phyloP scores from a whole-genome alignment of 768 basidiomycete genomes.

The Polyporus arcularius region DNA sequence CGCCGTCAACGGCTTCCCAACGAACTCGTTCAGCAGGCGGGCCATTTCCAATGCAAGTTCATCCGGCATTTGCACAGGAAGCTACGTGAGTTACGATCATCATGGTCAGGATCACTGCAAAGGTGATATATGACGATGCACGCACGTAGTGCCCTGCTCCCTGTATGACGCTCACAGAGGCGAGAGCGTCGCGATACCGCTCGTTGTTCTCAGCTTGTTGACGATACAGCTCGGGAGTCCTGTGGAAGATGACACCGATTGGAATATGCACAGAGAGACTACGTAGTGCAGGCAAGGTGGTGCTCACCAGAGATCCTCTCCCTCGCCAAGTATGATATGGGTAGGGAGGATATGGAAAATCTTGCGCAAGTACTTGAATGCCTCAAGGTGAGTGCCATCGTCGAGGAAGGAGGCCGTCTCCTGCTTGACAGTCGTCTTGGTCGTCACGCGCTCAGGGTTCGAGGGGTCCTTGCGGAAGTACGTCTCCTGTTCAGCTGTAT shows the following conservation, averaged over 20 bases:
- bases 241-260: background rate
- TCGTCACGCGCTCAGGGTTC: slow-evolving; percentile 18
- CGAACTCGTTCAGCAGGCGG: background rate
- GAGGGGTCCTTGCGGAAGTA: slow-evolving; percentile 11
- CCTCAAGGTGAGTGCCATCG: slow-evolving; percentile 18
- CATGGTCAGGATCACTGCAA: background rate
- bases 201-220: background rate
- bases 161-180: background rate
- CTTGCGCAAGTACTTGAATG: background rate
- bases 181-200: background rate
- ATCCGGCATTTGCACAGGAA: background rate
- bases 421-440: slow-evolving; percentile 26
- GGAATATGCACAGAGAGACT: too few species aligned
- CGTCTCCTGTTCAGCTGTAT: background rate
- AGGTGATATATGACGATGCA: background rate
- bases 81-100: background rate
- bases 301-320: background rate
- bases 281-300: background rate
- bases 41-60: background rate
- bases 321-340: background rate
- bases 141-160: background rate
- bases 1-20: background rate
- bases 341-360: background rate
- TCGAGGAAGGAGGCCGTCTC: slow-evolving; percentile 24
- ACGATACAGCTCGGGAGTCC: background rate